Base-by-base conservation (phyloP, 2,329 filamentous ascomycete species). In the Aquanectria penicillioides region DNA sequence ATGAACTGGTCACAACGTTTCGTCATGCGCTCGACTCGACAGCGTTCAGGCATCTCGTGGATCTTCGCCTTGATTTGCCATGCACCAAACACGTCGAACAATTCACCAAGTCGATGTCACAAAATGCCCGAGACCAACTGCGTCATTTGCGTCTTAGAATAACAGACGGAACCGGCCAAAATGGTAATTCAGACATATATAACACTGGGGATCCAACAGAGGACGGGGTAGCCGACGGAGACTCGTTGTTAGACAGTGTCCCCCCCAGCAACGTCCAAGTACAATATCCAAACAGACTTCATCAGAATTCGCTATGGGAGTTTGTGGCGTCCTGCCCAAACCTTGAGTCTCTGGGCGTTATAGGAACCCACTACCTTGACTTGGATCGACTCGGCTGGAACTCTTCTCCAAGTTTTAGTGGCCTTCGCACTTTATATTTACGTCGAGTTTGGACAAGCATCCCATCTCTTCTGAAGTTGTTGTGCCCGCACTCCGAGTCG, bases 251-350 rank as follows among this genome's bases (percentile, higher is more conserved):
- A n/a, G 33, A 23, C 15, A 13, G 9, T 5, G 9, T 41, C 15
- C 17, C 43, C n/a, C 17, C n/a, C 1, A 55, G 43, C 8, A 55
- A 55, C 25, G 9, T 56, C 3, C 43, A 55, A 12, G 9, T 8
- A 2, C 22, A 47, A 22, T 48, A n/a, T 28, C 43, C 52, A 4
- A 48, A 55, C 6, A 26, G 18, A 15, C 25, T 33, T 23, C 26
- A 34, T 18, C 52, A 41, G 22, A 31, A 9, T 5, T n/a, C 10
- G 1, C 13, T 49, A 3, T 56, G 52, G 44, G 17, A 49, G 18
- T 49, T 56, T 36, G 11, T 49, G 10, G 28, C 43, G 18, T 43
- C 28, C 1, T 56, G 44, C 13, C 36, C 20, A 9, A 56, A 56
- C 25, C 44, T 56, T 7, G 43, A 56, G 17, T 43, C 36, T 12